These are phyloP conservation scores for Xylaria sp. DNA, from an alignment of 2,329 filamentous ascomycete genomes.

Conservation along the genomic window DNA sequence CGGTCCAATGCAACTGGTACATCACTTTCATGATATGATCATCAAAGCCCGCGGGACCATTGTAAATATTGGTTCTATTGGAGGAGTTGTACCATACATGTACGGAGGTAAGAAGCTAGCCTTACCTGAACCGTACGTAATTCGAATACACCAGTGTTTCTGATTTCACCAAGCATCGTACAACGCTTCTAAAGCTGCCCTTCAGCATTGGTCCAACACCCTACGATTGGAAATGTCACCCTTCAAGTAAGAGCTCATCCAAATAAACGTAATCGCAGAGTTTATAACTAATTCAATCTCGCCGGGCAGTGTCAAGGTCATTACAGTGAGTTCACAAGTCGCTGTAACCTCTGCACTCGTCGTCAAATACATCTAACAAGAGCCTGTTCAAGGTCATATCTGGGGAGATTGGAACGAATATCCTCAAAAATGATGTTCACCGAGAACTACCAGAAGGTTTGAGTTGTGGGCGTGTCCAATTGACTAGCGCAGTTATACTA, in stretches of 20 bases:
- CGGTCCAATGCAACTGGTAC: constrained; percentile 46
- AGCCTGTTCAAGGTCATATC: constrained; percentile 43
- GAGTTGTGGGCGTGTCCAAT: background rate
- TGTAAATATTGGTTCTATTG: constrained; percentile 47
- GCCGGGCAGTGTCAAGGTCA: background rate
- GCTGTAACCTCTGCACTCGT: too few species aligned
- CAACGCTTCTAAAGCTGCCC: constrained; percentile 45
- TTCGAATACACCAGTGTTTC: background rate
- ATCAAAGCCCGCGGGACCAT: constrained; percentile 40
- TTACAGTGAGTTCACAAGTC: background rate
- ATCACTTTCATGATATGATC: constrained; percentile 43
- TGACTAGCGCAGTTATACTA: too few species aligned
- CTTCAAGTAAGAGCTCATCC: constrained; percentile 31
- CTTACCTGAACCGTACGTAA: too few species aligned
- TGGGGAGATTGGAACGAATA: constrained; percentile 47
- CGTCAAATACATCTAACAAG: too few species aligned
- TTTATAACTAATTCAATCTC: too few species aligned
- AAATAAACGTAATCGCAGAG: too few species aligned
- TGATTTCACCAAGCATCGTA: constrained; percentile 41
- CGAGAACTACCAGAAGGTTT: constrained; percentile 40
- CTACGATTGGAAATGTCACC: constrained; percentile 42
- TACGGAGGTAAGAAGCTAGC: constrained; percentile 38
- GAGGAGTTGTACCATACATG: constrained; percentile 43
- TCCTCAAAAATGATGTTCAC: constrained; percentile 41
- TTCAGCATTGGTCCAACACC: constrained; percentile 43